These are phyloP conservation scores for Coriaria nepalensis DNA, from an alignment of 306 rosid species.

Conservation along the genomic window DNA sequence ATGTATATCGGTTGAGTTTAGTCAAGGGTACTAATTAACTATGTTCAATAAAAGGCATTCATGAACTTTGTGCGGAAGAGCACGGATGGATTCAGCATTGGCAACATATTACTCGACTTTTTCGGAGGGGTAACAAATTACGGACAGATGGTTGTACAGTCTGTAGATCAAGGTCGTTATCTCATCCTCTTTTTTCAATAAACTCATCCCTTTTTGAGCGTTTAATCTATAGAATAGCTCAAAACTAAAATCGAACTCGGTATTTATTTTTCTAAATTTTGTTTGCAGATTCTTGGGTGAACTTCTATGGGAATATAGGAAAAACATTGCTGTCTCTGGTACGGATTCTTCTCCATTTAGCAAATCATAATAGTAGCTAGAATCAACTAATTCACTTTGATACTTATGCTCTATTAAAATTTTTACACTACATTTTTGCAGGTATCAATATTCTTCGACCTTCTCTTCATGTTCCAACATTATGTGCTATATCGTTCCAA, in stretches of 20 bases:
- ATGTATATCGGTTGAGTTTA: no score
- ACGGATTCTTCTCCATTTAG: conserved; percentile 13
- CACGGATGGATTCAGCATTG: conserved; percentile 85
- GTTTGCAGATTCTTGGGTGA: conserved; percentile 73
- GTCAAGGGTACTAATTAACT: neutral
- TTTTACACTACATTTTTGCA: conserved; percentile 28
- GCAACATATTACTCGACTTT: conserved; percentile 62
- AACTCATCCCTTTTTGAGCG: conserved; percentile 9
- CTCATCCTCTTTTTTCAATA: no score
- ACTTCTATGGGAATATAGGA: conserved; percentile 77
- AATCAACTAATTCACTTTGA: conserved; percentile 4
- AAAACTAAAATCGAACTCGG: no score
- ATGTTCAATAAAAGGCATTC: conserved; percentile 33
- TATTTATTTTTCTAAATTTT: neutral
- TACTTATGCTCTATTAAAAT: conserved; percentile 2
- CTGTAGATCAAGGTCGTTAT: conserved; percentile 65
- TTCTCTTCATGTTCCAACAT: conserved; percentile 63
- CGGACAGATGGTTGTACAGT: conserved; percentile 67
- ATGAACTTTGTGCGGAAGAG: conserved; percentile 73
- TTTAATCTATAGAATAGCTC: no score
- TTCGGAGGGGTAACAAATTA: conserved; percentile 64
- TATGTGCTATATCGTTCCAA: conserved; percentile 42
- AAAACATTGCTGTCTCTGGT: conserved; percentile 72
- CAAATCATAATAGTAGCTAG: neutral
- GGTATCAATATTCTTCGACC: conserved; percentile 65